Conservation (phyloP, 306 rosid genomes). For the Corylus heterophylla region DNA sequence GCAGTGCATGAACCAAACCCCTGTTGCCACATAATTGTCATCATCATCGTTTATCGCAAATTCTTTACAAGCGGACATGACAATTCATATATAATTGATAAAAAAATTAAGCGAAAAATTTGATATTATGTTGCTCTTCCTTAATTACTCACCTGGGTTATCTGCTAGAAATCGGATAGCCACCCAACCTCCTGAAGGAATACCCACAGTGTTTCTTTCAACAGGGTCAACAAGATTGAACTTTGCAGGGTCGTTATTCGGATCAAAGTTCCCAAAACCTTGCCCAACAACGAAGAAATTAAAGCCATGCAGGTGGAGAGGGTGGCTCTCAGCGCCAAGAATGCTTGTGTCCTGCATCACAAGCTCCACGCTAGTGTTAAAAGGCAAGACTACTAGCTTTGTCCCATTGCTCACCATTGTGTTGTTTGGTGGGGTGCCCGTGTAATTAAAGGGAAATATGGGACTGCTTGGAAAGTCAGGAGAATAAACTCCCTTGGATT, state of each 20-base stretch:
- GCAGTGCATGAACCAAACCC: conserved; percentile 13
- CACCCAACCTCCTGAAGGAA: conserved; percentile 8
- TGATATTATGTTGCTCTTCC: neutral
- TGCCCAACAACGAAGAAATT: conserved; percentile 4
- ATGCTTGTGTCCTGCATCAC: conserved; percentile 2
- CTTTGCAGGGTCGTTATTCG: neutral
- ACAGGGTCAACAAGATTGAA: conserved; percentile 5
- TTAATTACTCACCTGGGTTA: neutral
- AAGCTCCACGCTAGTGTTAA: conserved; percentile 9
- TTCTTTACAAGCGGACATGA: too few species aligned
- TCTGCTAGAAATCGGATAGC: conserved; percentile 3
- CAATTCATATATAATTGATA: too few species aligned
- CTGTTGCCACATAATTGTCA: neutral
- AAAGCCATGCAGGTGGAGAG: conserved; percentile 10
- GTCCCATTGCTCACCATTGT: conserved; percentile 9
- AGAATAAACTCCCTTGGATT: neutral
- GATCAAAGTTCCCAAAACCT: conserved; percentile 5
- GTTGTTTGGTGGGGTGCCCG: conserved; percentile 1
- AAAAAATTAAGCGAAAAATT: too few species aligned
- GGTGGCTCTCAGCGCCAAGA: conserved; percentile 11
- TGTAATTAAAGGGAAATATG: conserved; percentile 1
- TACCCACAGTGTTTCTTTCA: conserved; percentile 5
- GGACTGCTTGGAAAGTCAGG: conserved; percentile 6
- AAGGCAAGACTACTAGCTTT: neutral
- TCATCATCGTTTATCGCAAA: neutral